Base-by-base conservation (phyloP, 2,329 filamentous ascomycete genomes). In the Xylariaceae sp. region DNA sequence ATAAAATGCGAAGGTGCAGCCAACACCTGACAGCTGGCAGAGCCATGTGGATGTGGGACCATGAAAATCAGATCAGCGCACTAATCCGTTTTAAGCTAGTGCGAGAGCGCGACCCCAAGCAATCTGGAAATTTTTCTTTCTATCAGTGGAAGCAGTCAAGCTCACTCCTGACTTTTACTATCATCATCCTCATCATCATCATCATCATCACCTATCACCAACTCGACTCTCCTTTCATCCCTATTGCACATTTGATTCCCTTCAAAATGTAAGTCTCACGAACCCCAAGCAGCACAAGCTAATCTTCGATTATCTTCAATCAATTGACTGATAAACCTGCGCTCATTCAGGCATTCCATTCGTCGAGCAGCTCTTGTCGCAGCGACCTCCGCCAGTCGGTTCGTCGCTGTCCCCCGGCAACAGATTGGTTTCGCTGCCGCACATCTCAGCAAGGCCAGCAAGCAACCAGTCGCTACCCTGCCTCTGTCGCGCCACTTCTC, bases 311-410 rank as follows among this genome's bases (percentile, higher is more conserved):
- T 21, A 19, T 47, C 22, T 17, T 20, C 11, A 10, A 11, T 37
- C 27, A n/a, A 44, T 43, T 60, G 37, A 61, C 40, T 21, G 23
- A 42, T 33, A 11, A 22, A 37, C 37, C 42, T 42, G 16, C 12
- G 27, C 27, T 32, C 12, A 14, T 16, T 12, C 27, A 65, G 62
- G 62, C 56, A 63, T 55, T 60, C 57, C 20, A 45, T 64, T 53
- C 61, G 62, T 41, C 62, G 62, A 47, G 60, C 59, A 40, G 62
- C 58, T 46, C 52, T 60, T 29, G 53, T 61, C 44, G 61, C 62
- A 49, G 60, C 55, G 48, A 59, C 56, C 53, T 59, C 58, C 41
- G 59, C 59, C 27, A 49, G 59, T 21, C 50, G 48, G 32, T 48
- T 52, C 20, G 53, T 55, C 37, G 54, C 56, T 52, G 54, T 54